Conservation (phyloP, 495 filamentous ascomycete genomes). For the Aspergillus sclerotiicarbonarius region DNA sequence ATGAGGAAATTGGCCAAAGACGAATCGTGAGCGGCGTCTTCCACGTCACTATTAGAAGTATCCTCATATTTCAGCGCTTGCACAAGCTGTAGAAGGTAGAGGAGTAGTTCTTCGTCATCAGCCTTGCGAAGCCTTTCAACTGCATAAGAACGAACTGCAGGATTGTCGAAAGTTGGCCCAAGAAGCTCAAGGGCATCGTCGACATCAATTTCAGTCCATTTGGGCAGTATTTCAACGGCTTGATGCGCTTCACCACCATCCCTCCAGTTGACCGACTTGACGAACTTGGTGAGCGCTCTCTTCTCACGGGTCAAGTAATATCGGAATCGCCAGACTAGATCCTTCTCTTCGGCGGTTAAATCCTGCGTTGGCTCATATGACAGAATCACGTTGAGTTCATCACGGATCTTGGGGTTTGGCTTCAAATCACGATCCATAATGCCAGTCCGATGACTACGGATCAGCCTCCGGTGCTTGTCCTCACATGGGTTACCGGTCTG, state of each 20-base stretch:
- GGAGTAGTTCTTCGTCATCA: conserved; percentile 87
- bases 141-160: conserved; percentile 84
- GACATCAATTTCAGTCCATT: conserved; percentile 97
- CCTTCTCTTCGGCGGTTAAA: conserved; percentile 85
- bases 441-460: conserved; percentile 89
- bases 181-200: conserved; percentile 95
- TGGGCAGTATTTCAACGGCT: conserved; percentile 82
- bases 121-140: conserved; percentile 88
- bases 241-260: conserved; percentile 83
- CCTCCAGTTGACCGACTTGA: conserved; percentile 93
- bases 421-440: conserved; percentile 90
- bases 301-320: conserved; percentile 93
- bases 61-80: conserved; percentile 97
- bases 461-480: conserved; percentile 87
- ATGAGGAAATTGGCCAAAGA: conserved; percentile 91
- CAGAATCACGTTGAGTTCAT: conserved; percentile 89
- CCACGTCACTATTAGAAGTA: conserved; percentile 53
- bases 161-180: conserved; percentile 86
- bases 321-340: conserved; percentile 94
- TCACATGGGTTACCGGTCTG: conserved; percentile 89
- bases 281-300: conserved; percentile 91
- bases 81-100: conserved; percentile 93
- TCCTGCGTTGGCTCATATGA: conserved; percentile 89
- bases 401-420: conserved; percentile 92
- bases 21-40: conserved; percentile 72